Conservation (phyloP, 2,329 filamentous ascomycete species). For the Sporothrix dimorphospora region DNA sequence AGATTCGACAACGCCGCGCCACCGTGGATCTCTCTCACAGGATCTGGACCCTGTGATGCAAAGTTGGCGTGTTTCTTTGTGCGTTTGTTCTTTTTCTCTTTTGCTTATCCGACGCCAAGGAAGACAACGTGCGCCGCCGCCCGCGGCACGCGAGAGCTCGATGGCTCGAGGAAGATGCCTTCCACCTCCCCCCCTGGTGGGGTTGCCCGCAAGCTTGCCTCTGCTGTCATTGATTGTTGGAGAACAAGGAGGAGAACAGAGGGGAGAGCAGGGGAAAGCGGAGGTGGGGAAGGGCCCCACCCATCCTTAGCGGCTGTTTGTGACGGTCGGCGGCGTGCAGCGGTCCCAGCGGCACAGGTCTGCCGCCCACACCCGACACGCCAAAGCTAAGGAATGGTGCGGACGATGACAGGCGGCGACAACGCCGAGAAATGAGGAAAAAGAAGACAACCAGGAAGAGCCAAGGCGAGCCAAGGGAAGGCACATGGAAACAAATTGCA, state of each 20-base stretch:
- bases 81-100: no score
- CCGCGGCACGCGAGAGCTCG: neutral
- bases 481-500: neutral
- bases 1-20: neutral
- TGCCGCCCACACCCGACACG: conserved; percentile 11
- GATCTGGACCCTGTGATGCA: neutral
- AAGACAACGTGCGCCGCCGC: neutral
- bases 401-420: neutral
- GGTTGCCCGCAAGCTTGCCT: no score
- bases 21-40: neutral
- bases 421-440: neutral
- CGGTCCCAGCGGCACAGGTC: neutral
- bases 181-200: conserved; percentile 7
- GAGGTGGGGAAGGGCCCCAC: neutral
- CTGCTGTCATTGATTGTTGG: conserved; percentile 4
- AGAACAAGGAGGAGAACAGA: neutral
- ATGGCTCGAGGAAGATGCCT: neutral
- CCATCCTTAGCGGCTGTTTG: neutral
- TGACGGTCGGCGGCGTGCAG: neutral
- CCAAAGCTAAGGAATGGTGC: neutral
- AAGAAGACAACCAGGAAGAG: no score
- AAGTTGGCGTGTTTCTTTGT: neutral
- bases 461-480: no score
- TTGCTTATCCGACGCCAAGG: neutral
- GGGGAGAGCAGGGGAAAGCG: neutral